A percentile compares a stretch with the other conserved stretches of the same genome.
Evolutionary conservation across 176 grass and related monocot species (phyloP).

Genomic region (Alopecurus myosuroides): DNA sequence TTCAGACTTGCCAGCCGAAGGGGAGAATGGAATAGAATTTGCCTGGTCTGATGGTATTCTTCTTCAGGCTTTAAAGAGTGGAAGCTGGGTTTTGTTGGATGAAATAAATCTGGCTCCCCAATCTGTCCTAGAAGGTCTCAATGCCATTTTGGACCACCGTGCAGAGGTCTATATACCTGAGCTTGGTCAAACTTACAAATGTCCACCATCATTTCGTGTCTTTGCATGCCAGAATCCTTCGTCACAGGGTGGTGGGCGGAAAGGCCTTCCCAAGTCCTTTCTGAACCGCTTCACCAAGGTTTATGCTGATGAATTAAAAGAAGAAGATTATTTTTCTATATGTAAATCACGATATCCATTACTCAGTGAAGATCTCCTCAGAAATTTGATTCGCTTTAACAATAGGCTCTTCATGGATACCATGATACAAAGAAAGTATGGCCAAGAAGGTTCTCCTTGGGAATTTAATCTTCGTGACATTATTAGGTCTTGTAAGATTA

Average conservation of each 20-base stretch:
- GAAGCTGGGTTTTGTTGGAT: slow-evolving; percentile 96
- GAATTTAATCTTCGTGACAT: slow-evolving; percentile 99
- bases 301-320: slow-evolving; percentile 86
- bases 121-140: slow-evolving; percentile 91
- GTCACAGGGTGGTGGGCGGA: slow-evolving; percentile 86
- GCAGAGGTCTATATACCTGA: slow-evolving; percentile 98
- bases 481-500: slow-evolving; percentile 80
- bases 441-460: slow-evolving; percentile 89
- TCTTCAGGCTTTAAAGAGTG: slow-evolving; percentile 94
- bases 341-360: slow-evolving; percentile 54
- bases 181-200: slow-evolving; percentile 75
- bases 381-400: slow-evolving; percentile 82
- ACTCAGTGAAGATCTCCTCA: slow-evolving; percentile 44
- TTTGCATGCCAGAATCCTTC: slow-evolving; percentile 98
- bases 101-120: slow-evolving; percentile 98
- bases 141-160: slow-evolving; percentile 95
- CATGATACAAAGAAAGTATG: slow-evolving; percentile 81
- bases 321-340: slow-evolving; percentile 80
- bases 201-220: slow-evolving; percentile 71
- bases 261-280: slow-evolving; percentile 90
- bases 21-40: slow-evolving; percentile 76
- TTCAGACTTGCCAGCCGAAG: slow-evolving; percentile 82
- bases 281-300: slow-evolving; percentile 96
- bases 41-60: slow-evolving; percentile 98
- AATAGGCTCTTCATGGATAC: slow-evolving; percentile 70